Evolutionary conservation across 805 yeast species (phyloP).

Genomic region (Candida dajiaensis): DNA sequence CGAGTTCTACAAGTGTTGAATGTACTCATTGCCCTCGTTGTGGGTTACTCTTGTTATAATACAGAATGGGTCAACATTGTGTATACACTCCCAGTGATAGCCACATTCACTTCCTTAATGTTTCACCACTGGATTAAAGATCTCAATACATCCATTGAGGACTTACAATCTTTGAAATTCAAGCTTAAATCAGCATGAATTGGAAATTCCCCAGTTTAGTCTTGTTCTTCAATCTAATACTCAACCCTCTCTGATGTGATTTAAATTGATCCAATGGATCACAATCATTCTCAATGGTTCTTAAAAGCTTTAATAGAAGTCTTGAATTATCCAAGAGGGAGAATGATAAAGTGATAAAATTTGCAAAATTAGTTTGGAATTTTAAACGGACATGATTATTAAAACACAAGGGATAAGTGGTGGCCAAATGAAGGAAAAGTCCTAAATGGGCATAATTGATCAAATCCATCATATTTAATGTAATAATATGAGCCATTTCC

Average conservation of each 20-base stretch:
- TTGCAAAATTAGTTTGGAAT: neutral
- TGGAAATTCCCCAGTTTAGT: neutral
- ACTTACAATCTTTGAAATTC: neutral
- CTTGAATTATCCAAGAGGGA: neutral
- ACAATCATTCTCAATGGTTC: neutral
- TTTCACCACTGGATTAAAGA: neutral
- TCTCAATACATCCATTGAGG: neutral
- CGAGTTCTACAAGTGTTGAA: neutral
- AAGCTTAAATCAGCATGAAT: neutral
- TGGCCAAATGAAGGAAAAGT: neutral
- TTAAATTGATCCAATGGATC: neutral
- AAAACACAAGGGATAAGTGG: neutral
- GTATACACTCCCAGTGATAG: neutral
- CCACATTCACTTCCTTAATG: neutral
- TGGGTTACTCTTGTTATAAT: neutral
- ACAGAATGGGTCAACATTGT: neutral
- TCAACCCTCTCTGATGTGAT: neutral
- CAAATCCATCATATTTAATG: neutral
- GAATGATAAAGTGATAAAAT: neutral
- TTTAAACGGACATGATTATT: neutral
- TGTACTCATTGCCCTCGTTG: neutral
- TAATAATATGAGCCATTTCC: neutral
- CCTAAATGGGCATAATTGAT: neutral
- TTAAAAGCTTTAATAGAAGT: neutral
- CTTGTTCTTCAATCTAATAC: neutral